Conservation (phyloP, 2,329 filamentous ascomycete genomes). For the Talaromyces sp. region DNA sequence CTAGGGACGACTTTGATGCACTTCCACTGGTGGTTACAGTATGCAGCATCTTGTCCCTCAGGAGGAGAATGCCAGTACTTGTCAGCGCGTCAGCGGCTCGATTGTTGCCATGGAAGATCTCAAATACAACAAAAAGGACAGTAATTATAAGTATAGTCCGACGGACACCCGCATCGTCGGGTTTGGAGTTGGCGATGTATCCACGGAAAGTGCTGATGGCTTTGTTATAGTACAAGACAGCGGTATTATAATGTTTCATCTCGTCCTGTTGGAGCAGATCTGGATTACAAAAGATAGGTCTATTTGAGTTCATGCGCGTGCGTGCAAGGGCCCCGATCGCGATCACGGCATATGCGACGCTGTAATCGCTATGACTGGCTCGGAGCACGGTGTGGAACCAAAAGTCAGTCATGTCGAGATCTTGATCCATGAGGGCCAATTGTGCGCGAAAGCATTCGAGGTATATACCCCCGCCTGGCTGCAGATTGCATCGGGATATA, state of each 20-base stretch:
- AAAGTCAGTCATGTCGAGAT: slow-evolving; percentile 7
- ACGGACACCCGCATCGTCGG: neutral
- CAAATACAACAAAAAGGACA: neutral
- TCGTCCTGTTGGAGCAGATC: neutral
- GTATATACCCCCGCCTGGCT: slow-evolving; percentile 1
- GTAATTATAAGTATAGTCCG: slow-evolving; percentile 1
- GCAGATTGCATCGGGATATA: neutral
- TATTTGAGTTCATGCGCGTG: neutral
- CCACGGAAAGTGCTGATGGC: slow-evolving; percentile 1
- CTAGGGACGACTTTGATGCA: neutral
- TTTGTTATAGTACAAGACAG: neutral
- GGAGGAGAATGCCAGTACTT: neutral
- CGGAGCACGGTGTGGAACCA: slow-evolving; percentile 8
- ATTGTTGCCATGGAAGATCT: slow-evolving; percentile 1
- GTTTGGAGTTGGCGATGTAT: neutral
- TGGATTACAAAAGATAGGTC: neutral
- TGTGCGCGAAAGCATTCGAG: neutral
- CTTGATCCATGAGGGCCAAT: slow-evolving; percentile 1
- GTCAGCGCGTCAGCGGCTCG: neutral
- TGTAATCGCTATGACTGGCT: neutral
- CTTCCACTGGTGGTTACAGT: neutral
- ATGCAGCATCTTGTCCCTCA: neutral
- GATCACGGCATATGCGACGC: slow-evolving; percentile 1
- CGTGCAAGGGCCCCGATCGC: slow-evolving; percentile 1
- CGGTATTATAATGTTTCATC: neutral